Base-by-base conservation (phyloP, 2,329 filamentous ascomycete genomes). In the Pseudopyricularia javanii region DNA sequence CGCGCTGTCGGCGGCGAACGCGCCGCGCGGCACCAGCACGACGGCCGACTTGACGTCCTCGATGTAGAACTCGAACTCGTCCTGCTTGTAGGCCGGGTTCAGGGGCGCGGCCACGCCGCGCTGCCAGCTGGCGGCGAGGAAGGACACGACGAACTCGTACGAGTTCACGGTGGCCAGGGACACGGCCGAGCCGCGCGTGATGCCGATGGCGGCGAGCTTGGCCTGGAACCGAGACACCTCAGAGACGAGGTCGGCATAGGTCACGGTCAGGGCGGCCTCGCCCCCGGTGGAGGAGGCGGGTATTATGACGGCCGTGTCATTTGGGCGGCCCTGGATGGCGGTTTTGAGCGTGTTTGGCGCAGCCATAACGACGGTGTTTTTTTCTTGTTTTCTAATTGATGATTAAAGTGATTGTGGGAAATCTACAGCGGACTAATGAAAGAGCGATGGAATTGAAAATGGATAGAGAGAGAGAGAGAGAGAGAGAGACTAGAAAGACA, bases 31-130 rank as follows among this genome's bases (percentile, higher is more conserved):
- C 9, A 94, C 85, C 34, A 94, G 74, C 32, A 89, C 79, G 55
- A 94, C 72, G 33, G 84, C 84, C 5, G 88, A 91, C 64, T 83
- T 87, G 60, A 94, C 75, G 64, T 95, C 88, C 58, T 90, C 85
- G 62, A 95, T 91, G 68, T 93, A 94, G 69, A 94, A 94, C 66
- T 93, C 88, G 65, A 91, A 93, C 67, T 94, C 88, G 54, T 83
- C 83, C 68, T 93, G 87, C 72, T 91, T 94, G 74, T 94, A 94
- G 47, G 83, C 85, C 40, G 88, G 82, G 67, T 95, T 94, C 58
- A 95, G 73, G n/a, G 88, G 89, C 3, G 89, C 89, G 7, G 88
- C 88, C 59, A 93, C 85, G 30, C 76, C 86, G 61, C 89, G 79
- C 71, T 93, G 88, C 81, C 85, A 89, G n/a, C 87, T 81, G 17